phyloP scores from a whole-genome alignment of 2,329 filamentous ascomycete species.

The Curvularia hawaiiensis region DNA sequence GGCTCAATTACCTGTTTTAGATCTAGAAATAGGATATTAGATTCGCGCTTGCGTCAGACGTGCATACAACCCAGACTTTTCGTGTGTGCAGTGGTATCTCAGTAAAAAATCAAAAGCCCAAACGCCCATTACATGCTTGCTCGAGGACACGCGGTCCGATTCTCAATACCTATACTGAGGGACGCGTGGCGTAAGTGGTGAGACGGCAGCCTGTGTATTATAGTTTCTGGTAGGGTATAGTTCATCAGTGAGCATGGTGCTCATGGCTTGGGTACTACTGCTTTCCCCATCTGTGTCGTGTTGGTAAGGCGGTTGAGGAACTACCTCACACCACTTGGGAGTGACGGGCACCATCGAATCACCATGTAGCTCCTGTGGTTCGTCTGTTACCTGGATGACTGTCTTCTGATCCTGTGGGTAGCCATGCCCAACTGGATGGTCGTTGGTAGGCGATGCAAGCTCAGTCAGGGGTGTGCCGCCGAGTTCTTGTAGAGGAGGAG shows the following conservation, averaged over 20 bases:
- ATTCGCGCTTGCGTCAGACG: not conserved
- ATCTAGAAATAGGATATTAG: not conserved
- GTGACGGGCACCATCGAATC: constrained; percentile 26
- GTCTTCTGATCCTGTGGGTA: constrained; percentile 30
- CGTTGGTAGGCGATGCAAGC: constrained; percentile 23
- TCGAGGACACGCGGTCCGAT: not conserved
- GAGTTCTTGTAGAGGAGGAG: constrained; percentile 28
- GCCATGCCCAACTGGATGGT: constrained; percentile 7
- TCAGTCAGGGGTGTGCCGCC: constrained; percentile 33
- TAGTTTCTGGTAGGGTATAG: constrained; percentile 16
- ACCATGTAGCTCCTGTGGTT: constrained; percentile 32
- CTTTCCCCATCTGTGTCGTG: constrained; percentile 30
- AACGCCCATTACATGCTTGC: constrained; percentile 3
- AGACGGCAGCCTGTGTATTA: constrained; percentile 18
- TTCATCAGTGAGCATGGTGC: constrained; percentile 33
- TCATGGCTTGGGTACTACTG: constrained; percentile 24
- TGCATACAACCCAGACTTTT: constrained; percentile 3
- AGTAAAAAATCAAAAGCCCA: constrained; percentile 7
- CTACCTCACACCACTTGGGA: constrained; percentile 34
- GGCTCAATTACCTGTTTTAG: not conserved
- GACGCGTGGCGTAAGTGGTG: constrained; percentile 22
- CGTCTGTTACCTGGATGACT: constrained; percentile 27
- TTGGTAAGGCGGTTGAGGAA: constrained; percentile 16
- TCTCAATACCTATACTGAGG: not conserved
- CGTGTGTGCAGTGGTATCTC: constrained; percentile 16